Evolutionary conservation across 768 basidiomycete genomes (phyloP).

Genomic region (Guyanaporus albipodus): DNA sequence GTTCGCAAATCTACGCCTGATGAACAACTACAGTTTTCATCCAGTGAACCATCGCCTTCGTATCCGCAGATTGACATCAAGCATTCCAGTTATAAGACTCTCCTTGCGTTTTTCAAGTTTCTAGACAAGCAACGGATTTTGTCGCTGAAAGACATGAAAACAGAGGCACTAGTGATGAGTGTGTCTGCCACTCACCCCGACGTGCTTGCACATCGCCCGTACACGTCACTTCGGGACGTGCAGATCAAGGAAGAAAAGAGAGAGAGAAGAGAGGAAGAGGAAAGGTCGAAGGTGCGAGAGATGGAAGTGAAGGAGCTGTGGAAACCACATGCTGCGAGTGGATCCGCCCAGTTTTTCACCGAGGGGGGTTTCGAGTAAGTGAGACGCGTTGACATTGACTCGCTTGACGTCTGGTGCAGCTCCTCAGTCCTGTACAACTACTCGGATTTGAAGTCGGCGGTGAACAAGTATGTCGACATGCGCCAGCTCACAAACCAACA

Average conservation of each 20-base stretch:
- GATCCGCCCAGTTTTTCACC: constrained; percentile 57
- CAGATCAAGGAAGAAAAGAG: constrained; percentile 62
- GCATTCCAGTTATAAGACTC: constrained; percentile 74
- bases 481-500: constrained; percentile 60
- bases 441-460: constrained; percentile 49
- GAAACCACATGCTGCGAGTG: constrained; percentile 58
- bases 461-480: constrained; percentile 60
- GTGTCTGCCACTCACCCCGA: constrained; percentile 56
- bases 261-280: constrained; percentile 49
- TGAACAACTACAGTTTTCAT: constrained; percentile 7
- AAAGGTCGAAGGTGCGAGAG: constrained; percentile 43
- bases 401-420: constrained; percentile 33
- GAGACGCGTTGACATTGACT: not conserved
- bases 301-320: constrained; percentile 65
- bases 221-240: constrained; percentile 61
- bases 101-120: constrained; percentile 75
- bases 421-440: constrained; percentile 50
- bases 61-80: constrained; percentile 64
- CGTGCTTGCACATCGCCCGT: constrained; percentile 47
- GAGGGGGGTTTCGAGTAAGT: constrained; percentile 61
- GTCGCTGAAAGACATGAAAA: constrained; percentile 58
- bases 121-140: constrained; percentile 72
- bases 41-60: constrained; percentile 23
- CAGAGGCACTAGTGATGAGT: constrained; percentile 50
- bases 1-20: constrained; percentile 14